phyloP scores from a whole-genome alignment of 2,329 filamentous ascomycete species.

The Metarhizium robertsii region DNA sequence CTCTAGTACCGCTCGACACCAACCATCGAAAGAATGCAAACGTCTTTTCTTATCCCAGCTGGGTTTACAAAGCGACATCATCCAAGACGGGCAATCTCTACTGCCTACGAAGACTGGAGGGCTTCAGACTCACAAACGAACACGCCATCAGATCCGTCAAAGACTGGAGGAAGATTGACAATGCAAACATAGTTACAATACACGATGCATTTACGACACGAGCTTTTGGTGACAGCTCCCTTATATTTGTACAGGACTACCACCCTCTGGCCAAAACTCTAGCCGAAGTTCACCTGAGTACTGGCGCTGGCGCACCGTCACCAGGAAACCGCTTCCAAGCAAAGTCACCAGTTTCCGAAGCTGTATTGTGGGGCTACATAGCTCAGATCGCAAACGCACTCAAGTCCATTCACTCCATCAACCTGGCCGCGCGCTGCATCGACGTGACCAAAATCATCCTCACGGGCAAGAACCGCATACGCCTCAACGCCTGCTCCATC shows the following conservation, averaged over 20 bases:
- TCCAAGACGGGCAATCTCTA: constrained; percentile 85
- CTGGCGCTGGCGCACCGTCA: constrained; percentile 21
- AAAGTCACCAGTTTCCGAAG: constrained; percentile 52
- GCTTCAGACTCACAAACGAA: constrained; percentile 81
- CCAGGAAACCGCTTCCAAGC: constrained; percentile 35
- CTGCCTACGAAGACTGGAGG: constrained; percentile 76
- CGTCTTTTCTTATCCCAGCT: constrained; percentile 81
- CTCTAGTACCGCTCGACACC: constrained; percentile 80
- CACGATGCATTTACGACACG: constrained; percentile 91
- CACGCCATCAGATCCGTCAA: constrained; percentile 79
- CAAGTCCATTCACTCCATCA: constrained; percentile 71
- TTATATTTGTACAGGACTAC: constrained; percentile 91
- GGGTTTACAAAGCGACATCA: constrained; percentile 91
- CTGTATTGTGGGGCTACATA: constrained; percentile 81
- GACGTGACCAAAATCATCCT: constrained; percentile 83
- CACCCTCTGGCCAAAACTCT: constrained; percentile 86
- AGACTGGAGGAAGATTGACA: constrained; percentile 80
- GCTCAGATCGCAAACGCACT: constrained; percentile 85
- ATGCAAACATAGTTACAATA: constrained; percentile 72
- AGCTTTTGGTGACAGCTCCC: constrained; percentile 87
- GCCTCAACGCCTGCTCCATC: constrained; percentile 79
- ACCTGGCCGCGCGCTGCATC: constrained; percentile 77
- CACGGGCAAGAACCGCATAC: constrained; percentile 82
- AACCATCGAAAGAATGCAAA: constrained; percentile 67
- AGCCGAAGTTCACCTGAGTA: constrained; percentile 63